Percentiles rank a stretch among this genome's conserved stretches.
Evolutionary conservation across 2,329 filamentous ascomycete genomes (phyloP).

Genomic region (Drechslerella dactyloides): DNA sequence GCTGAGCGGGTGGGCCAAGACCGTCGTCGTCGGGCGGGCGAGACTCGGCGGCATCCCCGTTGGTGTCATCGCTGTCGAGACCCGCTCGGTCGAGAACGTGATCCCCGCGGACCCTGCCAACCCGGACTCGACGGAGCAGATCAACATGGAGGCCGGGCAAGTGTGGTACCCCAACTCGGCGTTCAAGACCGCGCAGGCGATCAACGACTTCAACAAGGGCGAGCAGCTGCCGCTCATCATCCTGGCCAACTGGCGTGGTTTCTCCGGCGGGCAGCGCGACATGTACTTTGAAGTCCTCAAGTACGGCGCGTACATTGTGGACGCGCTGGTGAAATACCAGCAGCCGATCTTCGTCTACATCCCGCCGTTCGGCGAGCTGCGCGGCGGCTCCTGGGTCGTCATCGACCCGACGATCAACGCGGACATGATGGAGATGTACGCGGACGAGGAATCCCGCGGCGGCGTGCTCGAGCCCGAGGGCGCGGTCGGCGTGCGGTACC

Average conservation of each 20-base stretch:
- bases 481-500: constrained; percentile 98
- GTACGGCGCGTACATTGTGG: constrained; percentile 98
- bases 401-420: constrained; percentile 98
- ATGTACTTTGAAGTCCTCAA: constrained; percentile 99
- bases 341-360: constrained; percentile 99
- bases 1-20: constrained; percentile 94
- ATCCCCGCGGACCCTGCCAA: constrained; percentile 96
- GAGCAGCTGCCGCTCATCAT: constrained; percentile 99
- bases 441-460: constrained; percentile 89
- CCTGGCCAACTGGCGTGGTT: constrained; percentile 99
- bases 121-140: constrained; percentile 95
- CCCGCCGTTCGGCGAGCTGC: constrained; percentile 91
- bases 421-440: constrained; percentile 98
- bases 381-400: constrained; percentile 99
- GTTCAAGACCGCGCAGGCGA: constrained; percentile 98
- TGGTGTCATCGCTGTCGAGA: constrained; percentile 97
- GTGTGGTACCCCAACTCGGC: constrained; percentile 99
- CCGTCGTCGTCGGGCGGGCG: constrained; percentile 94
- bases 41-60: constrained; percentile 96
- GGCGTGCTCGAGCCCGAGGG: constrained; percentile 98
- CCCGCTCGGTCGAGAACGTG: constrained; percentile 92
- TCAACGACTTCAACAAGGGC: constrained; percentile 98
- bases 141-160: constrained; percentile 92
- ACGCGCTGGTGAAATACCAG: constrained; percentile 96
- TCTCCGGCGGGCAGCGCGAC: constrained; percentile 98